Evolutionary conservation across 768 basidiomycete genomes (phyloP), one percentile per base, ranked within the genome.

Genomic region (Mycena sanguinolenta): DNA sequence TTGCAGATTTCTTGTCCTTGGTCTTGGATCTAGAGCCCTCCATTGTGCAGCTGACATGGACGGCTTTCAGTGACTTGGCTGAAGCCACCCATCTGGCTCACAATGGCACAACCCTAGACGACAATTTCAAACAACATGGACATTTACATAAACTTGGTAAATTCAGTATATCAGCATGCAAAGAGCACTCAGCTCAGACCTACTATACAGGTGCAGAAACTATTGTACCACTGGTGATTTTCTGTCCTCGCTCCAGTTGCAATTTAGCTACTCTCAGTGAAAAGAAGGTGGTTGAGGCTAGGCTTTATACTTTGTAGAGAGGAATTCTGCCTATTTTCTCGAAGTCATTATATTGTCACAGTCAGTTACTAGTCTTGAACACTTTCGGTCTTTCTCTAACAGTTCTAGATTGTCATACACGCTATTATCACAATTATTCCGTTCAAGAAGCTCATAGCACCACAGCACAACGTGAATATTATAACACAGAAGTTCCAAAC

Each of bases 301-400:
- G 61, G 16, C 50, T 63, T 9, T 63, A 38, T 21, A 63, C 50
- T 2, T 21, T 63, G 2, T 7, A 32, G 1, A 19, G 50, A 1
- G 61, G 61, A 19, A 19, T 63, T 25, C 30, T 63, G 4, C 61
- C 49, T 2, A 27, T 63, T 19, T 63, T 52, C 13, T 52, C 61
- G 14, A 50, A 63, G 25, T 63, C 61, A 12, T 39, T 52, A 4
- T 63, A 63, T 21, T 63, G 61, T 17, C 49, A 49, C 1, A 14
- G 61, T 63, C 7, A 25, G 49, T 34, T 7, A n/a, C n/a, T n/a
- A n/a, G n/a, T n/a, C n/a, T n/a, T n/a, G n/a, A n/a, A n/a, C n/a
- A 14, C 19, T 8, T 34, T 10, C 8, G 2, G 6, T n/a, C 34
- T 55, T 4, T 32, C 30, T 5, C 52, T 30, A 17, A 4, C 8